Percentiles rank a stretch among this genome's conserved stretches.
Conservation (phyloP, 768 basidiomycete species). For the Boletus reticuloceps region DNA sequence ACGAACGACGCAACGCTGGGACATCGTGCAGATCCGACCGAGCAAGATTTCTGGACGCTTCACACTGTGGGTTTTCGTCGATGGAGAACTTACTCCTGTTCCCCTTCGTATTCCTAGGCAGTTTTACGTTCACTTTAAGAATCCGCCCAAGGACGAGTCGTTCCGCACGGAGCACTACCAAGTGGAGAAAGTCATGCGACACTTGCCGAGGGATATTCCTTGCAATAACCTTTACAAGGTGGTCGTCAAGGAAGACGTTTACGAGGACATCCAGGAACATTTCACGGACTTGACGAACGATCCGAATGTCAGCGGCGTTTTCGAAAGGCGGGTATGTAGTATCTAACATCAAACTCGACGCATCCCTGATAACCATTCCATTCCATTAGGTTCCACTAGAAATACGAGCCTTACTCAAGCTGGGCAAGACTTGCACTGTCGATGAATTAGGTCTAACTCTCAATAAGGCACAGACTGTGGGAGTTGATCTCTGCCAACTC, state of each 20-base stretch:
- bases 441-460: conserved; percentile 68
- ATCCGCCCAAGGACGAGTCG: conserved; percentile 55
- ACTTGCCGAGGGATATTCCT: conserved; percentile 75
- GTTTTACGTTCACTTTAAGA: conserved; percentile 90
- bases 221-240: conserved; percentile 82
- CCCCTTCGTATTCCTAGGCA: conserved; percentile 85
- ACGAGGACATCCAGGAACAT: conserved; percentile 81
- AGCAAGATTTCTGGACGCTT: conserved; percentile 79
- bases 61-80: conserved; percentile 83
- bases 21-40: conserved; percentile 85
- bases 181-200: conserved; percentile 69
- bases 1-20: conserved; percentile 75
- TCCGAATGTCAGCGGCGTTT: conserved; percentile 92
- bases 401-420: conserved; percentile 73
- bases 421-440: conserved; percentile 80
- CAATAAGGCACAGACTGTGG: conserved; percentile 76
- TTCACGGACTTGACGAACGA: conserved; percentile 92
- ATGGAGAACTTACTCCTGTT: conserved; percentile 73
- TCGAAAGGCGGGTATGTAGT: conserved; percentile 75
- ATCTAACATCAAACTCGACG: neutral
- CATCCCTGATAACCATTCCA: neutral
- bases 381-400: conserved; percentile 69
- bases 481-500: conserved; percentile 82
- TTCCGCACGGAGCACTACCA: conserved; percentile 72
- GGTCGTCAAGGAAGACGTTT: conserved; percentile 78